A percentile compares a stretch with the other conserved stretches of the same genome.
Evolutionary conservation across 192 early-diverging fungal species (phyloP).

Genomic region (Kappamyces sp.): DNA sequence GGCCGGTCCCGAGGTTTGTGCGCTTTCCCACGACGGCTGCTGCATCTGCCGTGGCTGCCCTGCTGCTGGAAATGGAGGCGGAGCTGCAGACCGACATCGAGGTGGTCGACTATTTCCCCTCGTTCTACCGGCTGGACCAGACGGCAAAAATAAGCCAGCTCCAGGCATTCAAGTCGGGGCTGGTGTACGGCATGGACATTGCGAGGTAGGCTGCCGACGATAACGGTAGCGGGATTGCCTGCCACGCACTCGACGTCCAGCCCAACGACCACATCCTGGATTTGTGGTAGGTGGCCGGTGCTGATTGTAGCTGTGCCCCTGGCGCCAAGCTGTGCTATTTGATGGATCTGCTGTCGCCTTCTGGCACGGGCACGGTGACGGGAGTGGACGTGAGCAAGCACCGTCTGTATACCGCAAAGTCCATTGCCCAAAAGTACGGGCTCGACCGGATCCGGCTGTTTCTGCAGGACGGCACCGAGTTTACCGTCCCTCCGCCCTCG

Average conservation of each 20-base stretch:
- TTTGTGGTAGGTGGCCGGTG: constrained; percentile 43
- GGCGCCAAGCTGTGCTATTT: constrained; percentile 85
- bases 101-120: no score
- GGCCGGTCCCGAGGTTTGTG: no score
- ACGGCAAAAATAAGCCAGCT: no score
- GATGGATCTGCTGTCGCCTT: constrained; percentile 51
- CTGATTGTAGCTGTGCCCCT: constrained; percentile 57
- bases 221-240: constrained; percentile 79
- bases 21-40: no score
- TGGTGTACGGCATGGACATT: constrained; percentile 14
- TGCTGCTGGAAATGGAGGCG: no score
- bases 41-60: no score
- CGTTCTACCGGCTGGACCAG: no score
- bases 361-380: constrained; percentile 67
- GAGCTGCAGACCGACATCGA: no score
- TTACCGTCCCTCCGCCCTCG: constrained; percentile 66
- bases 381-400: constrained; percentile 80
- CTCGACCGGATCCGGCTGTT: constrained; percentile 59
- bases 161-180: constrained; percentile 24
- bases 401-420: constrained; percentile 69
- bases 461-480: constrained; percentile 74
- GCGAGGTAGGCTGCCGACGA: constrained; percentile 47
- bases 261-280: constrained; percentile 83
- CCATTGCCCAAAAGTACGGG: constrained; percentile 65
- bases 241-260: constrained; percentile 63